Conservation (phyloP, 1,284 basidiomycete species). For the Xerocomus nothofagi region DNA sequence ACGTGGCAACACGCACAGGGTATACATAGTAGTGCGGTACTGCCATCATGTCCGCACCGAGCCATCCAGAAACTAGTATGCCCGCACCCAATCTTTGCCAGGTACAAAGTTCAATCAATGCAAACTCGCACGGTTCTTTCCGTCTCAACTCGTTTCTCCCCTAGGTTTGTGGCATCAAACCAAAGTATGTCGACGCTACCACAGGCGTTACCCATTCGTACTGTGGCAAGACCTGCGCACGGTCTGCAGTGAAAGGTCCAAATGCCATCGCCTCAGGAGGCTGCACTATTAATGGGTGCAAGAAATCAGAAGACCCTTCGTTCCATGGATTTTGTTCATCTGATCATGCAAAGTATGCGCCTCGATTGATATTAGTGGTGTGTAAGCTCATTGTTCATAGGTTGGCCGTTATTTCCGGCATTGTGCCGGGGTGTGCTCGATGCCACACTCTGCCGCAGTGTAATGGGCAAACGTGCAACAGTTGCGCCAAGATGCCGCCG, state of each 20-base stretch:
- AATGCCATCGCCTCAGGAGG: slow-evolving; percentile 16
- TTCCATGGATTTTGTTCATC: slow-evolving; percentile 57
- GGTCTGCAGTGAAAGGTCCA: slow-evolving; percentile 34
- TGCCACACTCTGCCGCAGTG: slow-evolving; percentile 46
- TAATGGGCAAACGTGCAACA: slow-evolving; percentile 25
- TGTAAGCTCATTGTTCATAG: slow-evolving; percentile 34
- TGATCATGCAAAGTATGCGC: slow-evolving; percentile 50
- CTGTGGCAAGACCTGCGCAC: slow-evolving; percentile 61
- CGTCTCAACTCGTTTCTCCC: slow-evolving; percentile 7
- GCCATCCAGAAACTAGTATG: slow-evolving; percentile 14
- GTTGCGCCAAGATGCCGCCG: slow-evolving; percentile 26
- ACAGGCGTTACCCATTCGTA: slow-evolving; percentile 57
- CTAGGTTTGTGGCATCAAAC: slow-evolving; percentile 57
- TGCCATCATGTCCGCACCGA: slow-evolving; percentile 1
- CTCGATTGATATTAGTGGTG: slow-evolving; percentile 7
- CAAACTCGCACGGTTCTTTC: slow-evolving; percentile 16
- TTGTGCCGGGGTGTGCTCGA: slow-evolving; percentile 46
- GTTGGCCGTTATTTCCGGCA: slow-evolving; percentile 48
- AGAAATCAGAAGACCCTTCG: slow-evolving; percentile 45
- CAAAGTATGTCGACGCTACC: slow-evolving; percentile 55
- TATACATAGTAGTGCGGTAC: slow-evolving; percentile 25
- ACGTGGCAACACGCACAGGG: slow-evolving; percentile 22
- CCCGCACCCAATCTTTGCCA: slow-evolving; percentile 28
- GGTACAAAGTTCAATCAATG: slow-evolving; percentile 18
- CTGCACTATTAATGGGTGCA: slow-evolving; percentile 50